These are phyloP conservation scores for Sordariomycetes sp. DNA, from an alignment of 2,329 filamentous ascomycete species.

Conservation along the genomic window DNA sequence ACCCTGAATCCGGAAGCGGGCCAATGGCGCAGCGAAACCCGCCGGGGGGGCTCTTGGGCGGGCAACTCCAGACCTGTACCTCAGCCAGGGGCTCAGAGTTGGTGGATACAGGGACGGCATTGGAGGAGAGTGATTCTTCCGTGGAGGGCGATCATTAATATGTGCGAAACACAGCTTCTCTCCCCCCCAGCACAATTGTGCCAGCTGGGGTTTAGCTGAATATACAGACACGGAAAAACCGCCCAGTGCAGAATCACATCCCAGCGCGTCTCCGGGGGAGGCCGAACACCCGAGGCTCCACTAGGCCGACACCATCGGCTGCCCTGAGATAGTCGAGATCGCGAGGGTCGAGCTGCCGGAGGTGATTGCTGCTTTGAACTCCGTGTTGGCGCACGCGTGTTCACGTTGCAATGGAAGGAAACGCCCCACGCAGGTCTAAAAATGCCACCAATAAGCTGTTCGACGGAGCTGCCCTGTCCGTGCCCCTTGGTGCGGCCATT, in stretches of 20 bases:
- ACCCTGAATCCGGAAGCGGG: background rate
- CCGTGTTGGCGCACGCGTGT: too few relatives aligned
- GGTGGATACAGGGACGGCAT: background rate
- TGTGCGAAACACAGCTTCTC: background rate
- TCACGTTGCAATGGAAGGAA: too few relatives aligned
- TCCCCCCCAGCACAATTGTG: background rate
- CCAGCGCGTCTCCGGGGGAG: too few relatives aligned
- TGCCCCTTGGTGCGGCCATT: background rate
- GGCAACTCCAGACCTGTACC: background rate
- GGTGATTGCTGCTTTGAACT: background rate
- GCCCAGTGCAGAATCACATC: too few relatives aligned
- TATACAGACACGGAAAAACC: background rate
- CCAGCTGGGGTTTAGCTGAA: background rate
- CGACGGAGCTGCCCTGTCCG: background rate
- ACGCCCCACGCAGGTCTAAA: background rate
- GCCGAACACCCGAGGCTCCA: too few relatives aligned
- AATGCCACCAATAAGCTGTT: background rate
- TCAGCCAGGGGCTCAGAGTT: background rate
- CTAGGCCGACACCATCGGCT: too few relatives aligned
- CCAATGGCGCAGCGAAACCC: background rate
- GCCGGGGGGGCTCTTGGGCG: background rate
- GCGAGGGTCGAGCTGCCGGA: background rate
- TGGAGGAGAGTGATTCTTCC: background rate
- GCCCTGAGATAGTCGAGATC: background rate
- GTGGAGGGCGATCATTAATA: background rate